phyloP scores from a whole-genome alignment of 2,329 filamentous ascomycete species.

The Colletotrichum sp. region DNA sequence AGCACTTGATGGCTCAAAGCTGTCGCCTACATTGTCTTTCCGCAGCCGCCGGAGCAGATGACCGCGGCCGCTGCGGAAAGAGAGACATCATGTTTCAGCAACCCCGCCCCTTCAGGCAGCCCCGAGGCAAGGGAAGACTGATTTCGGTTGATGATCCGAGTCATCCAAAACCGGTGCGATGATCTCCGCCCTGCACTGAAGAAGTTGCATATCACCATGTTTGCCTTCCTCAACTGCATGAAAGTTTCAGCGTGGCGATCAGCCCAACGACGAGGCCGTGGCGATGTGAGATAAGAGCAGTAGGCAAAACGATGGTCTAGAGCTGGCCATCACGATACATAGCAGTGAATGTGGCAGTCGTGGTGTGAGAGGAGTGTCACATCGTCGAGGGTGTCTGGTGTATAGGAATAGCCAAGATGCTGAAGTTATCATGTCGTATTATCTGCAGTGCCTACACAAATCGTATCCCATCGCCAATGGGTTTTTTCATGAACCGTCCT shows the following conservation, averaged over 20 bases:
- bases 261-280: background rate
- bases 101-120: background rate
- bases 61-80: background rate
- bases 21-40: background rate
- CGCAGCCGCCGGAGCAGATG: background rate
- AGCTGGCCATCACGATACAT: background rate
- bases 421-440: background rate
- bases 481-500: background rate
- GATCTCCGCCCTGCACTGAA: background rate
- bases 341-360: background rate
- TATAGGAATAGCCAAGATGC: background rate
- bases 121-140: background rate
- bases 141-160: background rate
- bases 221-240: background rate
- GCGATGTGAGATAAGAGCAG: background rate
- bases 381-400: rapidly evolving
- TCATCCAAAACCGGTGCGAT: background rate
- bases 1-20: background rate
- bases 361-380: background rate
- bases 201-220: background rate
- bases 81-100: background rate
- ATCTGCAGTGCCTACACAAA: background rate
- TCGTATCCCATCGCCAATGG: background rate
- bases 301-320: background rate
- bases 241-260: background rate